Evolutionary conservation across 495 filamentous ascomycete genomes (phyloP).

Genomic region (Aspergillus hancockii): DNA sequence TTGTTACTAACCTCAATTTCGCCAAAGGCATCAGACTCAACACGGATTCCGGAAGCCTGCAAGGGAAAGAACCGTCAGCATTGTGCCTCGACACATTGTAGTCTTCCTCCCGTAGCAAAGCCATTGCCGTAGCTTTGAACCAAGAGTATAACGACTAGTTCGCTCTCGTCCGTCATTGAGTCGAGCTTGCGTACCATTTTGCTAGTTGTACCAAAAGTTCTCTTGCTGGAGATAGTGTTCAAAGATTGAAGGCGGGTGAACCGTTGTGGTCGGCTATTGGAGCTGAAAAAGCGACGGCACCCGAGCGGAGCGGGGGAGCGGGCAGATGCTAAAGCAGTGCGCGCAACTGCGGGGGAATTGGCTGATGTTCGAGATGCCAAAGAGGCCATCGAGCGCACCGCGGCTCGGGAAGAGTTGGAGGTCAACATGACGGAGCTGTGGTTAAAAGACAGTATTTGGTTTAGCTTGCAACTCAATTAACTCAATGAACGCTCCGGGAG

Average conservation of each 20-base stretch:
- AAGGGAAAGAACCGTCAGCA: conserved; percentile 17
- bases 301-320: conserved; percentile 30
- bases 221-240: conserved; percentile 37
- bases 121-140: neutral
- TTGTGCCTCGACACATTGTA: neutral
- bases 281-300: conserved; percentile 36
- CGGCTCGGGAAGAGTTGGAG: conserved; percentile 39
- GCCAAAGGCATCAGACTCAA: conserved; percentile 96
- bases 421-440: conserved; percentile 25
- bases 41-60: conserved; percentile 55
- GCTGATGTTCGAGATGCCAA: conserved; percentile 25
- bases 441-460: conserved; percentile 9
- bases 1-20: conserved; percentile 67
- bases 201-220: conserved; percentile 45
- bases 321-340: conserved; percentile 31
- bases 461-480: conserved; percentile 4
- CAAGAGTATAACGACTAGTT: neutral
- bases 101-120: neutral
- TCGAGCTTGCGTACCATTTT: conserved; percentile 38
- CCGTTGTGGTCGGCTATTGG: conserved; percentile 36
- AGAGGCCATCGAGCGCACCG: conserved; percentile 47
- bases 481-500: neutral
- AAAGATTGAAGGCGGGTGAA: conserved; percentile 47
- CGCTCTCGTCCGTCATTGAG: neutral
- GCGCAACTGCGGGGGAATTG: conserved; percentile 38